phyloP scores from a whole-genome alignment of 139 green algal genomes.

The Chlorella sp. region DNA sequence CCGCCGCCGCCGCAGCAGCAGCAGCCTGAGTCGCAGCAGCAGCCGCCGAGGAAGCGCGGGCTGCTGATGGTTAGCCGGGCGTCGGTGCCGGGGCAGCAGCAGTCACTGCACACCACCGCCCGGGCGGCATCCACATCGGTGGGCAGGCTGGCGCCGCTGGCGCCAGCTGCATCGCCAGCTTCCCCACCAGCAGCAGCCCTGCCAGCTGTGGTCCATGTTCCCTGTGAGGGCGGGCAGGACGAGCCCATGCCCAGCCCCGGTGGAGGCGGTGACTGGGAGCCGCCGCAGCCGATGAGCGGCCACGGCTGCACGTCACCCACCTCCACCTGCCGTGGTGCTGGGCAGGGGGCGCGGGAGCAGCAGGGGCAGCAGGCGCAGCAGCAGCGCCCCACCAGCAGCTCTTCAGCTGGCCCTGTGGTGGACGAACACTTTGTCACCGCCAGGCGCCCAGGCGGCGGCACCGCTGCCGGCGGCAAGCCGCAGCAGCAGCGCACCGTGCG shows the following conservation, averaged over 20 bases:
- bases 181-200: too few species aligned
- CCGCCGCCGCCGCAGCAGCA: background rate
- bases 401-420: background rate
- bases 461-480: background rate
- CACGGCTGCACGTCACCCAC: background rate
- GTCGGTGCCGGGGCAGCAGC: background rate
- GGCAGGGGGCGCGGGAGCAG: background rate
- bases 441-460: background rate
- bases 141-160: too few species aligned
- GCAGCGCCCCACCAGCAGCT: background rate
- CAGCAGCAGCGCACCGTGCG: conserved; percentile 17
- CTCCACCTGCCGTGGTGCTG: too few species aligned
- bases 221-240: background rate
- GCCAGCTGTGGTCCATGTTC: too few species aligned
- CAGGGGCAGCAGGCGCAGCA: background rate
- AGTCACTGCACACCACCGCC: background rate
- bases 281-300: background rate
- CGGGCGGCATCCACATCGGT: too few species aligned
- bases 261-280: background rate
- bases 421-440: background rate
- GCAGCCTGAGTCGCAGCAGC: background rate
- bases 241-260: background rate
- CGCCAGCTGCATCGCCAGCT: too few species aligned
- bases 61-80: conserved; percentile 10
- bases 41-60: background rate